These are phyloP conservation scores for Alternaria gaisen DNA, from an alignment of 2,329 filamentous ascomycete genomes.

Conservation along the genomic window DNA sequence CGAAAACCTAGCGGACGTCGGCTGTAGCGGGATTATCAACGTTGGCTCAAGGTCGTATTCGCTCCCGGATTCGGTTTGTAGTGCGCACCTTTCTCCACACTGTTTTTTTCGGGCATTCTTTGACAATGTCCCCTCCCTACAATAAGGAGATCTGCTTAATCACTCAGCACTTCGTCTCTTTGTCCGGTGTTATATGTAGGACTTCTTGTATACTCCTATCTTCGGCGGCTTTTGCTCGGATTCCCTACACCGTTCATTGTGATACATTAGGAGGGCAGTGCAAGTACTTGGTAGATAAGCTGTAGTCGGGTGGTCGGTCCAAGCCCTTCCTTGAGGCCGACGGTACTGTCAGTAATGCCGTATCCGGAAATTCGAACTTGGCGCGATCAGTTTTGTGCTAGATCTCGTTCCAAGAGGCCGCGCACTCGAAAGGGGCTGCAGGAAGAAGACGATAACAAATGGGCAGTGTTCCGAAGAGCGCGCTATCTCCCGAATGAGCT, in stretches of 20 bases:
- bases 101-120: background rate
- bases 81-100: background rate
- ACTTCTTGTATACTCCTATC: background rate
- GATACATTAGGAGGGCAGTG: background rate
- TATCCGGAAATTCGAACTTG: background rate
- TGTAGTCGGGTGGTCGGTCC: background rate
- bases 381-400: background rate
- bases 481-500: background rate
- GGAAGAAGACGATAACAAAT: background rate
- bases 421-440: background rate
- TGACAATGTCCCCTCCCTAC: background rate
- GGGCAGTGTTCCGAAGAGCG: background rate
- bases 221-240: background rate
- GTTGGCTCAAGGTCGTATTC: background rate
- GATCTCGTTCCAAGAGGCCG: background rate
- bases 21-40: background rate
- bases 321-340: background rate
- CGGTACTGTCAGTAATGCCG: background rate
- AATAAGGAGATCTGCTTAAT: background rate
- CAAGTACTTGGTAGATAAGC: background rate
- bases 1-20: background rate
- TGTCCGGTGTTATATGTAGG: background rate
- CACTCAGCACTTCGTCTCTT: background rate
- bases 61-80: background rate
- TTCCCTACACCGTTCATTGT: background rate